Evolutionary conservation across 495 filamentous ascomycete species (phyloP), one percentile per base, ranked within the genome.

Genomic region (Xylaria acuta): DNA sequence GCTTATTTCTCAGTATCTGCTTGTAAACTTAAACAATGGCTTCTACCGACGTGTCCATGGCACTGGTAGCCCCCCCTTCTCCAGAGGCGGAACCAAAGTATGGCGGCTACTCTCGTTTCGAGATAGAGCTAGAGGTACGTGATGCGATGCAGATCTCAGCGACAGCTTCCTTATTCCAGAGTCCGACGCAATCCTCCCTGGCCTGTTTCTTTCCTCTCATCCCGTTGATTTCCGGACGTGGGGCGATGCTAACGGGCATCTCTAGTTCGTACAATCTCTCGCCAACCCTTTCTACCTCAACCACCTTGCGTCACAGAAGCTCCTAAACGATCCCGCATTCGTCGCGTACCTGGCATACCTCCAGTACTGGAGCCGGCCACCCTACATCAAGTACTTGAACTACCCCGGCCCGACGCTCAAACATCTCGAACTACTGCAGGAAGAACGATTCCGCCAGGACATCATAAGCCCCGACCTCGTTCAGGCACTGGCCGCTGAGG

Each of bases 331-430:
- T 54, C 88, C 90, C 27, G 84, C 88, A 22, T 97, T 97, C 80
- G 82, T 94, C 56, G 90, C 88, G 60, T 97, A 97, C 79, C 90
- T 97, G 47, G 84, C 83, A 65, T 97, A 97, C 78, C 90, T 97
- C 67, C 91, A 90, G 73, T 97, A 97, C 86, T 97, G 90, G 88
- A 87, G 87, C 69, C 88, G 89, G 14, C 93, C 93, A n/a, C 89
- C 93, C 68, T 97, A 97, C 76, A 83, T 91, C 68, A 93, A 92
- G 73, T 97, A 92, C 78, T 82, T 97, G 56, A 91, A 84, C 14
- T 94, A 94, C 75, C 94, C 94, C 0, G 93, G 91, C 5, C 91
- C 94, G 25, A 94, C 93, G n/a, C 80, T 98, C 22, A 91, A 90
- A 73, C 89, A 92, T 71, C 87, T 98, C 60, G 89, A 95, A 80